Percentiles rank a stretch among this genome's conserved stretches.
Evolutionary conservation across 2,329 filamentous ascomycete genomes (phyloP).

Genomic region (Corinectria fuckeliana): DNA sequence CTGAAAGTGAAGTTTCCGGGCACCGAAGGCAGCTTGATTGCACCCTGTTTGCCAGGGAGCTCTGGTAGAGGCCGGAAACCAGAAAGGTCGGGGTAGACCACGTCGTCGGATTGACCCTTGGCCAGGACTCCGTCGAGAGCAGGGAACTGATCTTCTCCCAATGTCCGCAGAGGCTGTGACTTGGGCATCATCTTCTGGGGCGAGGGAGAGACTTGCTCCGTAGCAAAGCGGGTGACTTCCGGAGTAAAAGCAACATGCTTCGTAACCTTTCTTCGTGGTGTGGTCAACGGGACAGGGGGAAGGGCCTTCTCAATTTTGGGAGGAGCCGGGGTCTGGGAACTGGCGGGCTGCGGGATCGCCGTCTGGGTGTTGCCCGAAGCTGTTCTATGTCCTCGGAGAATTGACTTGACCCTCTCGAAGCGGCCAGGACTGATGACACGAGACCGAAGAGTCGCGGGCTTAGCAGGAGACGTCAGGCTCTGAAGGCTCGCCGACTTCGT

Average conservation of each 20-base stretch:
- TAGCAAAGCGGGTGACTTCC: conserved; percentile 60
- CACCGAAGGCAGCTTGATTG: conserved; percentile 46
- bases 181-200: conserved; percentile 60
- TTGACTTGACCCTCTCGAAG: conserved; percentile 64
- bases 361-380: conserved; percentile 50
- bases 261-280: conserved; percentile 68
- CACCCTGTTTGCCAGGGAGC: conserved; percentile 31
- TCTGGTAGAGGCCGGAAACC: conserved; percentile 45
- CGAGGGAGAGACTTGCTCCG: conserved; percentile 60
- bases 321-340: conserved; percentile 56
- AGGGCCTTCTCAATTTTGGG: conserved; percentile 58
- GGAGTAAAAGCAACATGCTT: conserved; percentile 86
- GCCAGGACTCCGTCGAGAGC: conserved; percentile 38
- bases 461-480: conserved; percentile 45
- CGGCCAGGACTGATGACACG: conserved; percentile 56
- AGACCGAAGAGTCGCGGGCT: conserved; percentile 42
- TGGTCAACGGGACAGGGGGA: conserved; percentile 62
- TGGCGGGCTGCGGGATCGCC: conserved; percentile 54
- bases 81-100: conserved; percentile 62
- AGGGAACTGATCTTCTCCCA: conserved; percentile 40
- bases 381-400: conserved; percentile 54
- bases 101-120: conserved; percentile 40
- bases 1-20: conserved; percentile 70
- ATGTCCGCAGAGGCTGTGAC: conserved; percentile 43
- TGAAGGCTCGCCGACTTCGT: conserved; percentile 61